These are phyloP conservation scores for Rhynchospora breviuscula DNA, from an alignment of 176 grass and related monocot species.

Conservation along the genomic window DNA sequence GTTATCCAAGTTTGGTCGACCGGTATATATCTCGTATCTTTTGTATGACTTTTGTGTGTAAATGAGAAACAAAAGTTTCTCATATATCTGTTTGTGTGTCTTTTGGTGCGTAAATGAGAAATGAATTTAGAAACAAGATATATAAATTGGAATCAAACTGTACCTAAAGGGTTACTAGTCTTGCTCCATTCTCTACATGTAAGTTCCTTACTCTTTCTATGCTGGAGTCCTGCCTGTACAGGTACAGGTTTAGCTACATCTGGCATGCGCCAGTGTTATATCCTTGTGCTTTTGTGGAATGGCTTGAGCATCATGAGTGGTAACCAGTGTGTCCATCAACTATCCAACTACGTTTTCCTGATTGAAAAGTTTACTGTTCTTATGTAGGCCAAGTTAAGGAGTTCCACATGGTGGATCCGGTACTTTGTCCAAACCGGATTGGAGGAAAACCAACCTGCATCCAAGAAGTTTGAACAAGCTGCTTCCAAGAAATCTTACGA, in stretches of 20 bases:
- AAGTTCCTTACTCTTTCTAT: not conserved
- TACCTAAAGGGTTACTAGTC: not conserved
- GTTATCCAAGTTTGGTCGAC: conserved; percentile 83
- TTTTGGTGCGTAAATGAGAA: not conserved
- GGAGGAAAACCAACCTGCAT: conserved; percentile 67
- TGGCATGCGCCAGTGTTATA: not conserved
- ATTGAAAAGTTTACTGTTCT: not conserved
- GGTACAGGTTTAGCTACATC: not conserved
- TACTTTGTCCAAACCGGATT: conserved; percentile 91
- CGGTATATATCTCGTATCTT: conserved; percentile 37
- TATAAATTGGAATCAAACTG: not conserved
- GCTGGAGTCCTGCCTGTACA: not conserved
- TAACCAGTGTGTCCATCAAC: not conserved
- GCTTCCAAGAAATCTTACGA: conserved; percentile 57
- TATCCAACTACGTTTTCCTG: not conserved
- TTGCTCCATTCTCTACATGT: not conserved
- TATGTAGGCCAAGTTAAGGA: conserved; percentile 75
- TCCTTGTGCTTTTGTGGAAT: not conserved
- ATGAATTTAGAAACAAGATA: too few relatives aligned
- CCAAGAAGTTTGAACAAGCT: conserved; percentile 84
- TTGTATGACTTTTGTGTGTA: not conserved
- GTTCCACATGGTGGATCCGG: conserved; percentile 89
- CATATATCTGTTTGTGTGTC: not conserved
- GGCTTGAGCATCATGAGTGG: not conserved
- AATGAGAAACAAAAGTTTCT: not conserved